Base-by-base conservation (phyloP, 768 basidiomycete species). In the Tulasnella sp. region DNA sequence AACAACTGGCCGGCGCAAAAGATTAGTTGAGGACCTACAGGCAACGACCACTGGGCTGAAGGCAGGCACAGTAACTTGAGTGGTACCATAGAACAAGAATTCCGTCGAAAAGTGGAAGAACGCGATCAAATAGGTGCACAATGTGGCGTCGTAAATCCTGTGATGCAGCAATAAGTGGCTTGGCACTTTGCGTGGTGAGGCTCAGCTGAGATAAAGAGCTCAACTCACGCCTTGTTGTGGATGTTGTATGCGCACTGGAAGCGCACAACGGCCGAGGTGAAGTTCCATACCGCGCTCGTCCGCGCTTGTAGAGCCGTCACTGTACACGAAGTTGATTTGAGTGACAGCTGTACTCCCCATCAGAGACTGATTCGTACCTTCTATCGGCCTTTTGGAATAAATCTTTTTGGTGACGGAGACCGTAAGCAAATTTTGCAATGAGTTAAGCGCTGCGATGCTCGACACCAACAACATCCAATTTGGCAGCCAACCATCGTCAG, bases 241-340 rank as follows among this genome's bases (percentile, higher is more conserved):
- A 97, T 87, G 68, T 97, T 76, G 72, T 92, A 97, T 4, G 94
- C 92, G 10, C 91, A 88, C 65, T 92, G 92, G 49, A 77, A 73
- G 34, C 94, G 83, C 50, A 98, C 82, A 48, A 86, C 73, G 22
- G 87, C 89, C 7, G 90, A 81, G 3, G 86, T 84, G 52, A 94
- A 70, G 0, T 93, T 97, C 94, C 94, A 99, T 1, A 81, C 77
- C 1, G 80, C 93, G 68, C 96, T 96, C 3, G 92, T 88, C 48
- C 94, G 80, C 38, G 89, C 86, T 64, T 93, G 89, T 19, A 98
- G 77, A 17, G 77, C 71, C 5, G 90, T 92, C 10, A 99, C 94
- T 94, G 22, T 55, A 21, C 31, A 41, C 49, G 22, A n/a, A n/a
- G n/a, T n/a, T n/a, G n/a, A 12, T 43, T 67, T 65, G 44, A 50